Percentiles rank a stretch among this genome's conserved stretches.
These are phyloP conservation scores for Boletus reticulatus DNA, from an alignment of 768 basidiomycete species.

Conservation along the genomic window DNA sequence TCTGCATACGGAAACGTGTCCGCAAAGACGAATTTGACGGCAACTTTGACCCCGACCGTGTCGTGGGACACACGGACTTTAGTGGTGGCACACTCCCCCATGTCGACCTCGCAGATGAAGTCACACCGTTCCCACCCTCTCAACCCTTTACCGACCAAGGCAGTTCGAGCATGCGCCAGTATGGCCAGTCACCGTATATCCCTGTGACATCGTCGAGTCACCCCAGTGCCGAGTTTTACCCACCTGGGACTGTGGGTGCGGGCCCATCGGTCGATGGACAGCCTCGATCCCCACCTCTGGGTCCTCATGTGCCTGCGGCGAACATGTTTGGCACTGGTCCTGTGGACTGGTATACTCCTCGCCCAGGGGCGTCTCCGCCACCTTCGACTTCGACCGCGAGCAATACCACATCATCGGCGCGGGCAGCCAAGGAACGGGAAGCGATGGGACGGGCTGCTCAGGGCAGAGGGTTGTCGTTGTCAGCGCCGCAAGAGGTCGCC, in stretches of 20 bases:
- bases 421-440: slow-evolving; percentile 24
- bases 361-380: slow-evolving; percentile 17
- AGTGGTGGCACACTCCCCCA: slow-evolving; percentile 27
- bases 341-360: slow-evolving; percentile 20
- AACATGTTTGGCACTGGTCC: slow-evolving; percentile 14
- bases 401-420: slow-evolving; percentile 9
- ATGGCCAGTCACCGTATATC: slow-evolving; percentile 10
- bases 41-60: slow-evolving; percentile 48
- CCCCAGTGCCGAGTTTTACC: slow-evolving; percentile 9
- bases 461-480: slow-evolving; percentile 14
- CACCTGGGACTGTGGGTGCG: background rate
- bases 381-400: slow-evolving; percentile 26
- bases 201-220: slow-evolving; percentile 5
- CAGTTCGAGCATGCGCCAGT: slow-evolving; percentile 24
- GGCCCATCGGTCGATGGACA: slow-evolving; percentile 7
- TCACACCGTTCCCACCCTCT: slow-evolving; percentile 21
- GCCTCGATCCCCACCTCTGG: slow-evolving; percentile 1
- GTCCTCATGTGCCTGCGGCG: background rate
- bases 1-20: slow-evolving; percentile 26
- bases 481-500: slow-evolving; percentile 19
- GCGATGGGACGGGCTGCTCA: slow-evolving; percentile 18
- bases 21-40: slow-evolving; percentile 45
- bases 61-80: slow-evolving; percentile 26
- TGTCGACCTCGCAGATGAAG: slow-evolving; percentile 30
- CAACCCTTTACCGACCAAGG: slow-evolving; percentile 6